Evolutionary conservation across 768 basidiomycete genomes (phyloP), one percentile per base, ranked within the genome.

Genomic region (Pleurotus sapidus): DNA sequence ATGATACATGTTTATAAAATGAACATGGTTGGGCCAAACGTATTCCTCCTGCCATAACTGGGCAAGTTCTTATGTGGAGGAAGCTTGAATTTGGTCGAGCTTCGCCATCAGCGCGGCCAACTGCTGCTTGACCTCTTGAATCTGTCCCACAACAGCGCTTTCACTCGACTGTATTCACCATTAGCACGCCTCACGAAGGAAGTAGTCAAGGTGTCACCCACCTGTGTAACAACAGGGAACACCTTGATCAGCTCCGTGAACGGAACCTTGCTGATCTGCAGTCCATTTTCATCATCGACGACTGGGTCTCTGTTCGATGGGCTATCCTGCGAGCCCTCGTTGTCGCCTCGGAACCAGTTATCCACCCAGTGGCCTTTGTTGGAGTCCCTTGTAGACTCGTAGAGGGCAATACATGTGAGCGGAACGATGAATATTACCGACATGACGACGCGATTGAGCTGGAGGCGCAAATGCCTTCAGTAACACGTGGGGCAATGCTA

Each of bases 381-480:
- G 12, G 70, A 67, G 58, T 80, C 73, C 48, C 78, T 67, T 8
- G 77, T 76, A 1, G 90, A 80, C 72, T 97, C 95, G 64, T 77
- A 89, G 34, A 95, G 64, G 0, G 93, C 89, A 60, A 97, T 89
- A 14, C 79, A 50, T 3, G 78, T 73, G 27, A 97, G 75, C 3
- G 94, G 93, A 54, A 94, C 59, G 71, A 87, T 89, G 77, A 98
- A 96, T n/a, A 96, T 59, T 43, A 79, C 62, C 20, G 74, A 71
- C 95, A 98, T 96, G 55, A 92, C 78, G 62, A 76, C 66, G 54
- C 87, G 84, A 71, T 96, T 97, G 60, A 94, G 70, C 86, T 89
- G 53, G 56, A 39, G 43, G 5, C 39, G 14, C 59, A 14, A 18
- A 27, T 65, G 34, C 63, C 43, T 45, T 24, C 57, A 57, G 54